Base-by-base conservation (phyloP, 192 early-diverging fungal genomes). In the Umbelopsis vinacea region DNA sequence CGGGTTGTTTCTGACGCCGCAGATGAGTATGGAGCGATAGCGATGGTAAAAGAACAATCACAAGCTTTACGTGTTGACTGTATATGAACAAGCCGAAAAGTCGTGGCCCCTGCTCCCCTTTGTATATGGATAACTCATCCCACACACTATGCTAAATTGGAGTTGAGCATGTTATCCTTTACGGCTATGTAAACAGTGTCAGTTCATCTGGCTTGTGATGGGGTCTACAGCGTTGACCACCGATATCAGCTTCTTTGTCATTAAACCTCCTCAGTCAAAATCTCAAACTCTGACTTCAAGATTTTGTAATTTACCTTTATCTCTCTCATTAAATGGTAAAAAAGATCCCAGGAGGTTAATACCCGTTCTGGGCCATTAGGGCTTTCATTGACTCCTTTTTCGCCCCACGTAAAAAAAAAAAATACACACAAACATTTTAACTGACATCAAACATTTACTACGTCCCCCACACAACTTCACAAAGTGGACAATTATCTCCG, bases 401-500 rank as follows among this genome's bases (percentile, higher is more conserved):
- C 55, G 26, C 57, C 57, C 57, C 29, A 63, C 33, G 57, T 63
- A 63, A 63, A 55, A 38, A 63, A 11, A 63, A 35, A 37, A 29
- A 29, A 29, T 29, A 63, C 17, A 38, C 33, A 35, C 57, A 37
- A 63, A 63, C 26, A 54, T 54, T 52, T 33, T 33, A 33, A n/a
- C 29, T 37, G 15, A 38, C 57, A 63, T 35, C 22, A 26, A 54
- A 54, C 26, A 26, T 37, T 63, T 29, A 29, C 33, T 37, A 63
- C 26, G n/a, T 63, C 57, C 57, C 57, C 57, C 57, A 63, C 57
- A 63, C 26, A 50, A n/a, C 33, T n/a, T 37, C 33, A 63, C 4
- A 57, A 57, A 29, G 57, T 38, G 17, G 11, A n/a, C 35, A 63
- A 63, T 63, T 63, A 63, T 63, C 57, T 63, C 57, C 57, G 57